Evolutionary conservation across 768 basidiomycete species (phyloP).

Genomic region (Tylopilus vinaceipallidus): DNA sequence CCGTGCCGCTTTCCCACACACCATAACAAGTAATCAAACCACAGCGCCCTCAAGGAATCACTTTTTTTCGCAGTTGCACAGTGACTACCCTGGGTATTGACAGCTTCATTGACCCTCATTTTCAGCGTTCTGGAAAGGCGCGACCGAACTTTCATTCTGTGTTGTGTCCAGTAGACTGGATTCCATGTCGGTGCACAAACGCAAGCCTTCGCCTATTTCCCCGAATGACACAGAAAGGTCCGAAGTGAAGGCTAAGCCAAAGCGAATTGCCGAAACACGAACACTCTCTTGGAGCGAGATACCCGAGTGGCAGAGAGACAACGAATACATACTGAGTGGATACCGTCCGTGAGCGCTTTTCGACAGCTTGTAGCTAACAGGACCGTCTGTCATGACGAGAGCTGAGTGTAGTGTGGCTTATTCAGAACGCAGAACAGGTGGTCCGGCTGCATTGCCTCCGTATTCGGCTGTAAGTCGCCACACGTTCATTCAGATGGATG

Average conservation of each 20-base stretch:
- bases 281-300: conserved; percentile 58
- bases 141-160: neutral
- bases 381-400: neutral
- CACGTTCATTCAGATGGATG: conserved; percentile 10
- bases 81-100: neutral
- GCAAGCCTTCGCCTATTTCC: conserved; percentile 4
- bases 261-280: neutral
- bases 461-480: conserved; percentile 60
- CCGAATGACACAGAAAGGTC: conserved; percentile 7
- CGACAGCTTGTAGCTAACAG: conserved; percentile 1
- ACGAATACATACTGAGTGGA: conserved; percentile 67
- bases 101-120: conserved; percentile 2
- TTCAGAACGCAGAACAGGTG: conserved; percentile 58
- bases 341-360: conserved; percentile 57
- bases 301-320: conserved; percentile 70
- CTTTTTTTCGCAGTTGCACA: neutral
- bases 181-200: conserved; percentile 17
- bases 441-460: conserved; percentile 58
- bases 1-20: conserved; percentile 17
- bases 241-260: neutral
- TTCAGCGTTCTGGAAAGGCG: conserved; percentile 1
- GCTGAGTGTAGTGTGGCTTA: conserved; percentile 1
- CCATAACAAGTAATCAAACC: neutral
- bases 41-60: neutral
- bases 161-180: neutral